These are phyloP conservation scores for Penicillium antarcticum DNA, from an alignment of 495 filamentous ascomycete genomes.

Conservation along the genomic window DNA sequence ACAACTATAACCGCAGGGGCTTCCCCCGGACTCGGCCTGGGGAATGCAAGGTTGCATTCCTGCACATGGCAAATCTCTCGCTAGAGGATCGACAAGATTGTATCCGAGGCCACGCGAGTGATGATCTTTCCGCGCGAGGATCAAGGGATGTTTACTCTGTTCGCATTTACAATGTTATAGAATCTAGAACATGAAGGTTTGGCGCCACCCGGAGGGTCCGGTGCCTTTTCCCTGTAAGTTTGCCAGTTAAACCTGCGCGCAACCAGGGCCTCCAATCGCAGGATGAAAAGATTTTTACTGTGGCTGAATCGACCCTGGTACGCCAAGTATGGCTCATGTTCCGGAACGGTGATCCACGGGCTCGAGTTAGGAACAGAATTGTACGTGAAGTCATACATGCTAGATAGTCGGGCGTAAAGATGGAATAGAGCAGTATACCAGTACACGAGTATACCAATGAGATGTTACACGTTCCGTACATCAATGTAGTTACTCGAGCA, in stretches of 20 bases:
- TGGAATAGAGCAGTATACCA: too few relatives aligned
- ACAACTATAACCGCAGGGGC: conserved; percentile 5
- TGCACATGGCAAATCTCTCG: conserved; percentile 15
- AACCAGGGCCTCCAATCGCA: not conserved
- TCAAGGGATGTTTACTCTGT: too few relatives aligned
- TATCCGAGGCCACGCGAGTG: conserved; percentile 19
- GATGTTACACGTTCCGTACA: too few relatives aligned
- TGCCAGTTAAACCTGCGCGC: not conserved
- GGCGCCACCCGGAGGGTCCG: conserved; percentile 10
- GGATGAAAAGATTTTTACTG: not conserved
- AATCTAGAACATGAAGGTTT: not conserved
- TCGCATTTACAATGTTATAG: not conserved
- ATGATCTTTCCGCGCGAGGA: not conserved
- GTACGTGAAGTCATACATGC: not conserved
- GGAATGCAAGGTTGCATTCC: conserved; percentile 12
- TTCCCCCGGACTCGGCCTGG: not conserved
- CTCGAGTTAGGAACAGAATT: too few relatives aligned
- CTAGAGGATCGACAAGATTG: conserved; percentile 18
- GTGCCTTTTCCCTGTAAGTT: not conserved
- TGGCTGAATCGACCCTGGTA: not conserved
- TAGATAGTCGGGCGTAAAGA: not conserved
- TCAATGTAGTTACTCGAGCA: too few relatives aligned
- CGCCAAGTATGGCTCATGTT: not conserved
- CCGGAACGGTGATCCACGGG: not conserved
- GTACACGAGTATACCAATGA: too few relatives aligned